Evolutionary conservation across 2,329 filamentous ascomycete species (phyloP), one percentile per base, ranked within the genome.

Genomic region (Claviceps monticola): DNA sequence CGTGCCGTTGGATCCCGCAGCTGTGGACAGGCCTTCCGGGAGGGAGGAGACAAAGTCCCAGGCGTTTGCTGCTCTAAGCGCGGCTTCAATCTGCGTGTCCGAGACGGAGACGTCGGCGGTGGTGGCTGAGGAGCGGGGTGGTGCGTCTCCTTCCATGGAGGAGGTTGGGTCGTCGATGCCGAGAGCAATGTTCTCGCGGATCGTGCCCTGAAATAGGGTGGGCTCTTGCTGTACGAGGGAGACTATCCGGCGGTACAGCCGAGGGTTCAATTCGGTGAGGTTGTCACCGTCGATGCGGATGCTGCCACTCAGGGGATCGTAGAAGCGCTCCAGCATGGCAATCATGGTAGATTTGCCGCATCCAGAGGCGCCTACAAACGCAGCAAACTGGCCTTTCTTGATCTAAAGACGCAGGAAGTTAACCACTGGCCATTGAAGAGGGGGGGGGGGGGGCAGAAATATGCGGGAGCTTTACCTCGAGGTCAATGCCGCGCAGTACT

Each of bases 1-100:
- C 3, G 49, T 53, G 11, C 56, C 56, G 5, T 53, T 54, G n/a
- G 88, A 82, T 51, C 90, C 90, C 19, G 91, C 88, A 54, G 84
- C 82, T 0, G 90, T 96, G 61, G 95, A 88, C 5, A 96, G 78
- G 3, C 90, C 90, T 54, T 95, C 88, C 34, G 90, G 90, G 61
- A 96, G 94, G 63, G 95, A 90, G 63, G 83, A 82, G 1, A 78
- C 71, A 53, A 77, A 78, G 42, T 73, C 72, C 56, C 70, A 69
- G 1, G 72, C 72, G 62, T 74, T 75, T 36, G 74, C 71, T 51
- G 73, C 69, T 16, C 65, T 62, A 53, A 71, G 72, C 4, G 74
- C 74, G 11, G 66, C 61, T 43, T 70, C 62, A 4, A 76, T 68
- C 16, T 66, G 60, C 19, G 60, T 60, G 48, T 61, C 63, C 36